phyloP scores from a whole-genome alignment of 805 yeast genomes.

The Yamadazyma olivae region DNA sequence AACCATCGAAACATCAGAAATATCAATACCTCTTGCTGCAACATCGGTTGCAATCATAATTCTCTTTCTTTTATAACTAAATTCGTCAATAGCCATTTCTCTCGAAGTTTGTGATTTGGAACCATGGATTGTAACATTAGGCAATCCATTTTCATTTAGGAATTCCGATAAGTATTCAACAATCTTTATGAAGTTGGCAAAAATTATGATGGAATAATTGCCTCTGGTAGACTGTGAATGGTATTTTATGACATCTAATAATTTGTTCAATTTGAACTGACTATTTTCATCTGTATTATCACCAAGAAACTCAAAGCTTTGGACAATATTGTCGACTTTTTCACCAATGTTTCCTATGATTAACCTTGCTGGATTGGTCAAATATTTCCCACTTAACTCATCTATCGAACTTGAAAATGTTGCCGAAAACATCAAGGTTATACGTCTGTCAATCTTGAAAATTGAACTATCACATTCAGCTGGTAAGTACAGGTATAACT shows the following conservation, averaged over 20 bases:
- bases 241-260: constrained; percentile 34
- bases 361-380: constrained; percentile 59
- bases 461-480: constrained; percentile 33
- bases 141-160: constrained; percentile 42
- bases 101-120: constrained; percentile 81
- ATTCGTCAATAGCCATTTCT: constrained; percentile 66
- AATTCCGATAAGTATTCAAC: constrained; percentile 66
- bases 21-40: constrained; percentile 94
- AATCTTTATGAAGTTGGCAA: constrained; percentile 71
- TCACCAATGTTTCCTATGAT: constrained; percentile 67
- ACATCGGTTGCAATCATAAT: constrained; percentile 89
- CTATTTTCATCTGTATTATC: constrained; percentile 20
- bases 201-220: constrained; percentile 56
- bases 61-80: constrained; percentile 54
- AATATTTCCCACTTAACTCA: constrained; percentile 58
- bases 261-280: constrained; percentile 37
- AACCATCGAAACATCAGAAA: constrained; percentile 82
- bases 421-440: constrained; percentile 91
- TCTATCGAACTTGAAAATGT: constrained; percentile 81
- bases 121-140: constrained; percentile 68
- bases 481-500: constrained; percentile 58
- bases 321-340: constrained; percentile 67
- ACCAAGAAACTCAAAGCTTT: constrained; percentile 48
- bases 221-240: constrained; percentile 38
- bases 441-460: constrained; percentile 38